Percentiles rank a stretch among this genome's conserved stretches.
phyloP scores from a whole-genome alignment of 2,329 filamentous ascomycete species.

The Aspergillus sp. region DNA sequence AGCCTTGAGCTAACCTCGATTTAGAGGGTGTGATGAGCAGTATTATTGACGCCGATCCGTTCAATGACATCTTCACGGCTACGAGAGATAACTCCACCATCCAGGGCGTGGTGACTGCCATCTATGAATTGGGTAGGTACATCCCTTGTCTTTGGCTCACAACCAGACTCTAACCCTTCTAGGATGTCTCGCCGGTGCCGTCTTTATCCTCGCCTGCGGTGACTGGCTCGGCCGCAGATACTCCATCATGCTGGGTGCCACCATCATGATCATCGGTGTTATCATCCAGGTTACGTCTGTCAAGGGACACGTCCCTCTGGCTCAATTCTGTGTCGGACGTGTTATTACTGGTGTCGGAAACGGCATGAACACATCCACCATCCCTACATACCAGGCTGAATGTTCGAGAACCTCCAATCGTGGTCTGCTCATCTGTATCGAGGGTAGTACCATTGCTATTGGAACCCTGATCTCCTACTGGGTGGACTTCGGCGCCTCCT shows the following conservation, averaged over 20 bases:
- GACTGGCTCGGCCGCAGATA: constrained; percentile 37
- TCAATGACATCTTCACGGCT: constrained; percentile 17
- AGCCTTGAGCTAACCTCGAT: neutral
- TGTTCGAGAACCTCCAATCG: constrained; percentile 36
- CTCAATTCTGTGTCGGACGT: constrained; percentile 46
- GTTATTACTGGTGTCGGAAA: constrained; percentile 43
- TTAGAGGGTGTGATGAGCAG: constrained; percentile 18
- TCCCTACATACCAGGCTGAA: constrained; percentile 45
- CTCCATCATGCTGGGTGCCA: constrained; percentile 56
- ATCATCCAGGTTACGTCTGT: constrained; percentile 30
- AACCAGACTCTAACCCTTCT: constrained; percentile 20
- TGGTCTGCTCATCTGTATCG: constrained; percentile 38
- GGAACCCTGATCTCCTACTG: constrained; percentile 40
- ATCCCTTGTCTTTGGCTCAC: neutral
- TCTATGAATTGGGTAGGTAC: constrained; percentile 15
- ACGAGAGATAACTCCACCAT: constrained; percentile 13
- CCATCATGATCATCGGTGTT: constrained; percentile 47
- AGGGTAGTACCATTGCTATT: constrained; percentile 36
- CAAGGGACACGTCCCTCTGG: constrained; percentile 29
- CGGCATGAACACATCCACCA: constrained; percentile 42
- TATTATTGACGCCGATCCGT: constrained; percentile 15
- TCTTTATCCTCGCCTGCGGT: constrained; percentile 34
- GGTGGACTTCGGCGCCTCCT: constrained; percentile 38
- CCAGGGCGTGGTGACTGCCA: constrained; percentile 17
- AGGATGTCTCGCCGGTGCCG: constrained; percentile 43